These are phyloP conservation scores for Dicorynia guianensis DNA, from an alignment of 306 rosid genomes.

Conservation along the genomic window DNA sequence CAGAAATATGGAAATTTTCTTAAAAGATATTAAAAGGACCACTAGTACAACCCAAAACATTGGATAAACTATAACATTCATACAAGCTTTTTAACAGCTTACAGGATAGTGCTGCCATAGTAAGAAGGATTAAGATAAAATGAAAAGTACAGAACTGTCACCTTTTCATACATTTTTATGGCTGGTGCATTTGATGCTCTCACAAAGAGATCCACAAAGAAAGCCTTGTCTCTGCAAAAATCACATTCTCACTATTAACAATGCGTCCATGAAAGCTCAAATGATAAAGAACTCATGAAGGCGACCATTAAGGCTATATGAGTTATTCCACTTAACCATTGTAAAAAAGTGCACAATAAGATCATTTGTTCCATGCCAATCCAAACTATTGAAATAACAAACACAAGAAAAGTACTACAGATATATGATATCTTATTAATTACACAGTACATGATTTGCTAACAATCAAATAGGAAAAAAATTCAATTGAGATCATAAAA, in stretches of 20 bases:
- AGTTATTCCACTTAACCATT: neutral
- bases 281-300: neutral
- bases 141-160: conserved; percentile 38
- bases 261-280: conserved; percentile 12
- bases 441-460: neutral
- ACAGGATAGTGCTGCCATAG: neutral
- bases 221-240: conserved; percentile 85
- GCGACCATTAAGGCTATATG: conserved; percentile 6
- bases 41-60: neutral
- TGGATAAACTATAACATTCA: neutral
- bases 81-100: neutral
- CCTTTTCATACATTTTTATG: conserved; percentile 98
- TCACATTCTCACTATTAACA: conserved; percentile 31
- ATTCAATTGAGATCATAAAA: conserved; percentile 3
- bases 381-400: neutral
- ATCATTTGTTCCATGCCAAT: neutral
- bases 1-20: neutral
- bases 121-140: conserved; percentile 13
- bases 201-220: conserved; percentile 94
- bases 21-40: neutral
- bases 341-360: neutral
- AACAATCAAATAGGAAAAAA: conserved; percentile 3
- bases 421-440: neutral
- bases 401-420: neutral
- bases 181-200: conserved; percentile 98